phyloP scores from a whole-genome alignment of 768 basidiomycete species.

The Nidularia pulvinata region DNA sequence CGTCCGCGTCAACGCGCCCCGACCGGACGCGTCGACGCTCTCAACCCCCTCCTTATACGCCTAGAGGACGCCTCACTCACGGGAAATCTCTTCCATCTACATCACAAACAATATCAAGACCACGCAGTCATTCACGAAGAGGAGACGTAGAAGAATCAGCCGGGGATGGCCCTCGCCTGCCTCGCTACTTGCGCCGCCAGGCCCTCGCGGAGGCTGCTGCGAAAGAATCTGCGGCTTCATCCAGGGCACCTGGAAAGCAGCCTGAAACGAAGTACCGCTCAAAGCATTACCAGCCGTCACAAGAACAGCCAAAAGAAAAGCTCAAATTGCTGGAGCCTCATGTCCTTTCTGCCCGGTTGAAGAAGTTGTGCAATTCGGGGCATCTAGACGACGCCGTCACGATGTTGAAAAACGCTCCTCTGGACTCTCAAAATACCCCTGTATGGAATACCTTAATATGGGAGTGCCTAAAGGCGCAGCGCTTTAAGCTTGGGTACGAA shows the following conservation, averaged over 20 bases:
- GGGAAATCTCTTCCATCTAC: no score
- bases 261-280: slow-evolving; percentile 27
- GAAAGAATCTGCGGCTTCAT: slow-evolving; percentile 3
- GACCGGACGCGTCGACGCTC: no score
- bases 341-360: slow-evolving; percentile 57
- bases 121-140: no score
- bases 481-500: slow-evolving; percentile 59
- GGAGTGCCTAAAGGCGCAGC: slow-evolving; percentile 54
- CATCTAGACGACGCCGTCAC: slow-evolving; percentile 62
- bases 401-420: slow-evolving; percentile 67
- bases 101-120: no score
- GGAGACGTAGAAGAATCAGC: no score
- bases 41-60: no score
- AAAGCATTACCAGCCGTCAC: slow-evolving; percentile 34
- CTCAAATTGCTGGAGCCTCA: slow-evolving; percentile 58
- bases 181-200: slow-evolving; percentile 27
- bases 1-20: neutral
- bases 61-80: no score
- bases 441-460: slow-evolving; percentile 84
- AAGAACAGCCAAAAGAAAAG: slow-evolving; percentile 18
- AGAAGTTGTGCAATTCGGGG: slow-evolving; percentile 51
- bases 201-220: slow-evolving; percentile 5
- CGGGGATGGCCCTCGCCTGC: slow-evolving; percentile 7
- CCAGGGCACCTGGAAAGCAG: slow-evolving; percentile 3
- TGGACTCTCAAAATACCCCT: slow-evolving; percentile 71